Evolutionary conservation across 139 green algal species (phyloP), one percentile per base, ranked within the genome.

Genomic region (Coelastrella sp.): DNA sequence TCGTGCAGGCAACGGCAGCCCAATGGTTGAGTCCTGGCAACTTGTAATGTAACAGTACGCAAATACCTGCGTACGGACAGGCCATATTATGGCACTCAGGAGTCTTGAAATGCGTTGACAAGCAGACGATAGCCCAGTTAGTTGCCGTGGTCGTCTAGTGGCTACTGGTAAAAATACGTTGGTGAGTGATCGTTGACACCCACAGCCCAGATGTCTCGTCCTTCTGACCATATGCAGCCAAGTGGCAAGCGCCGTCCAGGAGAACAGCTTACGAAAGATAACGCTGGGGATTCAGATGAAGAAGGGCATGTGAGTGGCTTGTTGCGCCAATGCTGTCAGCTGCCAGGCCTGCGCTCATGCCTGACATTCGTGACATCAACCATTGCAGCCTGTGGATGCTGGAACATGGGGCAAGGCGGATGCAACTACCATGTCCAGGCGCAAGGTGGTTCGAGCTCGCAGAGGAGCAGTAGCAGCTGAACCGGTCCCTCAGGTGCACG

Each of bases 191-290:
- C 12, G 35, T 20, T 63, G 27, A 88, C 74, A 80, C 17, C 74
- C 17, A 58, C 74, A 83, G 35, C 78, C 49, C 24, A 20, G 25
- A 91, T 91, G 88, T 70, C 93, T 8, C 84, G 93, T 9, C 84
- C 94, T 1, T 94, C 90, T 12, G 95, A 97, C 88, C 81, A 95
- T 57, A 22, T 96, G 70, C 88, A 95, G 78, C 94, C 93, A 6
- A 12, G 74, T 19, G 88, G 92, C 7, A 97, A 97, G 91, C 96
- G 95, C 61, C 92, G 95, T 25, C 91, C 82, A 15, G 95, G 95
- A 0, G 82, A 93, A 0, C 95, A 97, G 91, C 75, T 97, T 5
- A 95, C 93, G 9, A 96, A 97, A 66, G 94, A 96, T 66, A 92
- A 96, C 80, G 82, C 24, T 7, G 89, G 86, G 0, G 92, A 95